Evolutionary conservation across 768 basidiomycete genomes (phyloP), one percentile per base, ranked within the genome.

Genomic region (Phylloporus arenicola): DNA sequence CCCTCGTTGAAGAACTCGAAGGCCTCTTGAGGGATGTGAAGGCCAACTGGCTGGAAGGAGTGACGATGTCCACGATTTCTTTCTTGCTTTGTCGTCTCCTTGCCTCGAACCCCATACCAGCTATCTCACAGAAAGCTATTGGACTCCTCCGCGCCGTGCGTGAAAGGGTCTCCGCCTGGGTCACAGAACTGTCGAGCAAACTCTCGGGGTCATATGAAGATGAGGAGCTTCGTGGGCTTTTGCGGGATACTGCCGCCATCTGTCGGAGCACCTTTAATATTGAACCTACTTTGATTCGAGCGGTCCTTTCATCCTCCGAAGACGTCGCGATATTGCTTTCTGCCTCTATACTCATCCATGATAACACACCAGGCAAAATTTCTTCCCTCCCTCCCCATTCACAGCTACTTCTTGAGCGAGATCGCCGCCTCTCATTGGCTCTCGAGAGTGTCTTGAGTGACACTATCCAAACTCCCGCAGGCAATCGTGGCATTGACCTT

Each of bases 21-120:
- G 54, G 56, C 16, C 59, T 75, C 8, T 43, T 77, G n/a, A 48
- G 40, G 30, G 65, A 62, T 30, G 57, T 79, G 16, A 56, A 65
- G 51, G 64, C 49, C 3, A 79, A 74, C 47, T 80, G 78, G 77
- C 57, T 68, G 35, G 64, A 71, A 54, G 55, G 54, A 0, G 48
- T 57, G 27, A 57, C 70, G 0, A 56, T 74, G 49, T 52, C 63
- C 44, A 73, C 64, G 5, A 64, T 71, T 20, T 62, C 68, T 11
- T 50, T 68, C 30, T 54, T 79, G 6, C 57, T 61, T 11, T 55
- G 58, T 50, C 73, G 78, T 19, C 48, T 78, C 3, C 59, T 76
- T 30, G 58, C 67, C 0, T 68, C 69, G 22, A 48, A 45, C 16
- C 40, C 24, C 6, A 24, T 45, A 25, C 14, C 33, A 2, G 30